Evolutionary conservation across 768 basidiomycete genomes (phyloP).

Genomic region (Tulasnella sp.): DNA sequence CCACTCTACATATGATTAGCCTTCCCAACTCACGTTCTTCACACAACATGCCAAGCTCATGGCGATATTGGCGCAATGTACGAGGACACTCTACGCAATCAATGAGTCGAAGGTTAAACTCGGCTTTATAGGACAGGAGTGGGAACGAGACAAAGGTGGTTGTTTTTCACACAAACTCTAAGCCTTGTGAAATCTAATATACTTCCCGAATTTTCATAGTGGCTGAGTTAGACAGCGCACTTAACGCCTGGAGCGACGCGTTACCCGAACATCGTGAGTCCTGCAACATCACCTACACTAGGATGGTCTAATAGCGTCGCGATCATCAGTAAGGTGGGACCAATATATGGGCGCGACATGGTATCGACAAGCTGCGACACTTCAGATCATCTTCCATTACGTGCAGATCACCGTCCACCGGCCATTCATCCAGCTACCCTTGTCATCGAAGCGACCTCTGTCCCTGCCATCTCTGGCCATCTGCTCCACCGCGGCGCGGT

Average conservation of each 20-base stretch:
- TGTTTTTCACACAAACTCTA: background rate
- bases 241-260: slow-evolving; percentile 61
- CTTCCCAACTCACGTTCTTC: slow-evolving; percentile 46
- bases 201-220: too few species aligned
- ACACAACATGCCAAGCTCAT: slow-evolving; percentile 44
- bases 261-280: slow-evolving; percentile 52
- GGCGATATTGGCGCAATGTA: slow-evolving; percentile 48
- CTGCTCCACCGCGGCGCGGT: slow-evolving; percentile 72
- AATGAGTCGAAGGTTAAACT: slow-evolving; percentile 48
- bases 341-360: slow-evolving; percentile 40
- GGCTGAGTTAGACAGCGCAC: slow-evolving; percentile 52
- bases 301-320: too few species aligned
- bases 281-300: background rate
- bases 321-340: slow-evolving; percentile 43
- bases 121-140: slow-evolving; percentile 41
- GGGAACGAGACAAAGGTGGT: slow-evolving; percentile 30
- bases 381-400: slow-evolving; percentile 51
- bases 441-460: slow-evolving; percentile 39
- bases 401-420: slow-evolving; percentile 66
- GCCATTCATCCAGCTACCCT: slow-evolving; percentile 50
- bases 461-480: slow-evolving; percentile 61
- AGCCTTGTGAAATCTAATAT: background rate
- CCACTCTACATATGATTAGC: slow-evolving; percentile 19
- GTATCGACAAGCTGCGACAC: slow-evolving; percentile 47
- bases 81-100: slow-evolving; percentile 63